phyloP scores from a whole-genome alignment of 1,139 yeast genomes.

The Ogataea hybrid region DNA sequence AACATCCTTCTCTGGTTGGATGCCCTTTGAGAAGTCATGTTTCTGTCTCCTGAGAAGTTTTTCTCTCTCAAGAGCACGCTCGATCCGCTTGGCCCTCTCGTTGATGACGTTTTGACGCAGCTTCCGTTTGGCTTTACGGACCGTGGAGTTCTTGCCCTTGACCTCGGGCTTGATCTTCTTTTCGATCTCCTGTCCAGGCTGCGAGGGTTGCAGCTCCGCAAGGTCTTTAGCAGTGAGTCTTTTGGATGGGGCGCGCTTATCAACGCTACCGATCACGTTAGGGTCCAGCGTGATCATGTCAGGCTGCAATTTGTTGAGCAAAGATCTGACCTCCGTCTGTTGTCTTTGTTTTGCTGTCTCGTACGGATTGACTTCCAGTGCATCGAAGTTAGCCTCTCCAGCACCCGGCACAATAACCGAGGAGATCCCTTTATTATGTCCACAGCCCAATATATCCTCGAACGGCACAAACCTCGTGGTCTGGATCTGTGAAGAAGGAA shows the following conservation, averaged over 20 bases:
- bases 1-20: slow-evolving; percentile 49
- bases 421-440: slow-evolving; percentile 75
- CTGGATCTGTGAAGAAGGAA: slow-evolving; percentile 74
- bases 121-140: slow-evolving; percentile 80
- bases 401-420: slow-evolving; percentile 91
- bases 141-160: slow-evolving; percentile 77
- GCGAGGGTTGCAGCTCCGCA: slow-evolving; percentile 41
- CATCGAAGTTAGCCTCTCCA: slow-evolving; percentile 98
- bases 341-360: slow-evolving; percentile 92
- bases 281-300: slow-evolving; percentile 95
- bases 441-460: slow-evolving; percentile 92
- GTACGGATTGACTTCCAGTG: slow-evolving; percentile 89
- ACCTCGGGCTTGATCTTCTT: slow-evolving; percentile 50
- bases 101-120: slow-evolving; percentile 85
- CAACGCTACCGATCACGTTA: slow-evolving; percentile 79
- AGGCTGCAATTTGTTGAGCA: slow-evolving; percentile 86
- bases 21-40: slow-evolving; percentile 47
- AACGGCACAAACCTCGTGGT: slow-evolving; percentile 81
- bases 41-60: slow-evolving; percentile 66
- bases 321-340: slow-evolving; percentile 82
- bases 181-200: slow-evolving; percentile 40
- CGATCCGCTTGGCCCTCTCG: slow-evolving; percentile 81
- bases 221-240: slow-evolving; percentile 65
- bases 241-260: slow-evolving; percentile 59
- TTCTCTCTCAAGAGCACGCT: slow-evolving; percentile 71